These are phyloP conservation scores for Anisodus tanguticus DNA, from an alignment of 257 asterid species.

Conservation along the genomic window DNA sequence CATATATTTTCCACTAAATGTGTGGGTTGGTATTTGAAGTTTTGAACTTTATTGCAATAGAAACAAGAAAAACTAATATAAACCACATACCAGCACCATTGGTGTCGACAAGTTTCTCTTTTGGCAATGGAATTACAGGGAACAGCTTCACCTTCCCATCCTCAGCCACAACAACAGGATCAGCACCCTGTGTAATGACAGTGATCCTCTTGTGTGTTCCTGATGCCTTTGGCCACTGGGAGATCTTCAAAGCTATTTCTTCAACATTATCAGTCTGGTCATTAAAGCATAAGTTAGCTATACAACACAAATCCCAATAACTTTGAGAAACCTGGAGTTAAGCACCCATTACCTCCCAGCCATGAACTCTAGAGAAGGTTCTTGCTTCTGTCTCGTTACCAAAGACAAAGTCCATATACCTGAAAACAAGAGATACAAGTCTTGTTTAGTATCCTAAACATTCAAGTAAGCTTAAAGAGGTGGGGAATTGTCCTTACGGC, in stretches of 20 bases:
- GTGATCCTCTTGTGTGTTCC: conserved; percentile 82
- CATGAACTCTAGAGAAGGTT: conserved; percentile 87
- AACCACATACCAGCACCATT: conserved; percentile 61
- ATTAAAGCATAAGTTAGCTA: conserved; percentile 33
- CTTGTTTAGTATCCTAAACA: conserved; percentile 28
- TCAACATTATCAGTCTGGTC: conserved; percentile 85
- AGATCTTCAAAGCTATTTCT: conserved; percentile 88
- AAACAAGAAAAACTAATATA: conserved; percentile 11
- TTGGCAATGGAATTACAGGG: conserved; percentile 75
- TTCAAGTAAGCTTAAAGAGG: not conserved
- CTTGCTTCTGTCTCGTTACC: conserved; percentile 98
- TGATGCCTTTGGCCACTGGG: conserved; percentile 91
- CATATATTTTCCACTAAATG: not conserved
- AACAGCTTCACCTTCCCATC: conserved; percentile 85
- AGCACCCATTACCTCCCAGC: conserved; percentile 85
- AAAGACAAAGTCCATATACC: conserved; percentile 78
- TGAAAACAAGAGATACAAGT: conserved; percentile 43
- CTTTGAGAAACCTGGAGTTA: conserved; percentile 17
- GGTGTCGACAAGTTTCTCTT: conserved; percentile 96
- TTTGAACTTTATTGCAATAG: not conserved
- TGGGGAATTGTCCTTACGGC: conserved; percentile 57
- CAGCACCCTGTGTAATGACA: conserved; percentile 92
- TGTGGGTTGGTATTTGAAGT: not conserved
- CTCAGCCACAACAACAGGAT: conserved; percentile 91
- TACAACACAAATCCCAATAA: not conserved